Evolutionary conservation across 805 yeast species (phyloP).

Genomic region (Metschnikowia gelsemii): DNA sequence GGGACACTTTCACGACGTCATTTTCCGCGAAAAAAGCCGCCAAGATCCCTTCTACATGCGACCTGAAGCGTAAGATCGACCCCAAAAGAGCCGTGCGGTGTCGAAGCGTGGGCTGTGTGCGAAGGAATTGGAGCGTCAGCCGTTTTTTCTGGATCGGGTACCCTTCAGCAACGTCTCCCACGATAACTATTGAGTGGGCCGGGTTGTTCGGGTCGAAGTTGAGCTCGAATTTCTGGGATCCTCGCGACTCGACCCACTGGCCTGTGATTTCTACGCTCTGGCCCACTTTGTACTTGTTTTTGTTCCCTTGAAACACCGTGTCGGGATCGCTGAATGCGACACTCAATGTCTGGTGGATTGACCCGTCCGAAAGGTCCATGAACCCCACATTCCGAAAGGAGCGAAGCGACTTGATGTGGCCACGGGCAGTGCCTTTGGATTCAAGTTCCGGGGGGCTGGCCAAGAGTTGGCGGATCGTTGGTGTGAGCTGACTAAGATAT

Average conservation of each 20-base stretch:
- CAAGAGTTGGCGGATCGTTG: constrained; percentile 16
- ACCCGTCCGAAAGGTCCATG: constrained; percentile 79
- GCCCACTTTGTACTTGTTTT: constrained; percentile 47
- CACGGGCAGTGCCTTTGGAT: constrained; percentile 50
- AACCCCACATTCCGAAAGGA: constrained; percentile 75
- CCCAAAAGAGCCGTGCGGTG: constrained; percentile 69
- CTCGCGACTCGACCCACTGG: constrained; percentile 32
- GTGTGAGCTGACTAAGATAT: constrained; percentile 7
- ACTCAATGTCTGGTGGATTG: constrained; percentile 52
- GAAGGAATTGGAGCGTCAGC: constrained; percentile 62
- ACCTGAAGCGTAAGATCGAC: constrained; percentile 69
- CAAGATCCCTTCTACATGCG: constrained; percentile 57
- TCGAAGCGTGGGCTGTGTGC: constrained; percentile 74
- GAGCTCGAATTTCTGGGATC: constrained; percentile 35
- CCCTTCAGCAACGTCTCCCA: constrained; percentile 60
- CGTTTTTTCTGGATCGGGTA: constrained; percentile 86
- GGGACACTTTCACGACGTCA: constrained; percentile 69
- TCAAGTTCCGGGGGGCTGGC: constrained; percentile 18
- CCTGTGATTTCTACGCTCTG: constrained; percentile 39
- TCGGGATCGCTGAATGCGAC: constrained; percentile 41
- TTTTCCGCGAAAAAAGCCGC: constrained; percentile 51
- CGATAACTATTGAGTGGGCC: constrained; percentile 38
- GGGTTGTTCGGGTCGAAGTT: constrained; percentile 26
- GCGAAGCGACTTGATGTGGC: constrained; percentile 68
- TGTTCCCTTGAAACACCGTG: constrained; percentile 23